Evolutionary conservation across 352 stramenopile species (phyloP).

Genomic region (Globisporangium heterothallicum): DNA sequence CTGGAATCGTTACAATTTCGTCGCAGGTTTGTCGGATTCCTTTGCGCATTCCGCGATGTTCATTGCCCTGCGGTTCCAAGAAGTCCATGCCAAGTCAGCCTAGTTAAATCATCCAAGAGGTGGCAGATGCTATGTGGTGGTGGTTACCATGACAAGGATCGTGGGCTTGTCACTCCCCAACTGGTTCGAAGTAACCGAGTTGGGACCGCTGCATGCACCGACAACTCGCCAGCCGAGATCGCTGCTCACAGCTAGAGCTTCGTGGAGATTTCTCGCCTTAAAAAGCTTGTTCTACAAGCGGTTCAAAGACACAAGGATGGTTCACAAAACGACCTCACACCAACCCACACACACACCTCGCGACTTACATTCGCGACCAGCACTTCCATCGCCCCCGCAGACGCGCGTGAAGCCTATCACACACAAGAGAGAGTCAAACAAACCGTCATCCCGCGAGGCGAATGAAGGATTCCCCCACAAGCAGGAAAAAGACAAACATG

Average conservation of each 20-base stretch:
- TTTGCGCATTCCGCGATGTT: constrained; percentile 71
- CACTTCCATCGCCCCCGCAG: constrained; percentile 67
- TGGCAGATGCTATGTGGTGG: background rate
- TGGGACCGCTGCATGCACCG: constrained; percentile 63
- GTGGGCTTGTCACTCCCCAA: constrained; percentile 43
- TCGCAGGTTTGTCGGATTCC: constrained; percentile 67
- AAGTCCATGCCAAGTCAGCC: background rate
- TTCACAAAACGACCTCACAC: background rate
- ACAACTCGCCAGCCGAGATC: constrained; percentile 72
- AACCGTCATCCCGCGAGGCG: too few species aligned
- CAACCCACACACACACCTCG: background rate
- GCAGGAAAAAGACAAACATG: background rate
- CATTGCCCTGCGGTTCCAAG: constrained; percentile 54
- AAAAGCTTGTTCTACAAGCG: constrained; percentile 48
- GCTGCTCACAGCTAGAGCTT: constrained; percentile 50
- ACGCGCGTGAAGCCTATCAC: constrained; percentile 60
- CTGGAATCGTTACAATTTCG: constrained; percentile 69
- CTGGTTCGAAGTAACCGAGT: constrained; percentile 59
- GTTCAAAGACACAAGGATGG: background rate
- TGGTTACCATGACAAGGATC: constrained; percentile 76
- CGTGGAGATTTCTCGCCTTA: constrained; percentile 63
- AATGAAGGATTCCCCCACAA: background rate
- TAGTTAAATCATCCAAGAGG: too few species aligned
- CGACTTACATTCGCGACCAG: constrained; percentile 58
- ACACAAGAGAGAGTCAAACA: too few species aligned